Evolutionary conservation across 345 rosid genomes (phyloP), one percentile per base, ranked within the genome.

Genomic region (Chamaenerion angustifolium): DNA sequence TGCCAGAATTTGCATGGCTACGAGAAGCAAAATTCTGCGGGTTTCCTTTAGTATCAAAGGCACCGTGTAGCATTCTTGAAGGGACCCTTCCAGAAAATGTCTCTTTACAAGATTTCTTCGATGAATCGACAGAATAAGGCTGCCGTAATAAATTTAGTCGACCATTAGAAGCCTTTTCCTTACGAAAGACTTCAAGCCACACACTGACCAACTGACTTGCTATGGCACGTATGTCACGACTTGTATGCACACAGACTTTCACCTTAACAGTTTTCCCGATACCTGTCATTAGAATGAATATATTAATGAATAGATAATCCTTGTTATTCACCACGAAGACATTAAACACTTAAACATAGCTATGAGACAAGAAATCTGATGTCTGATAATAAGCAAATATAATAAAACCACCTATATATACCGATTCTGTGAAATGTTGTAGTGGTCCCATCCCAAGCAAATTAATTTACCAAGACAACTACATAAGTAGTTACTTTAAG

Each of bases 151-250:
- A 64, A 64, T 76, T 82, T 49, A 65, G 62, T 64, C 72, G 64
- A 43, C 74, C 71, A 52, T 62, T 72, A 42, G 80, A 75, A 71
- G 85, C 81, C 66, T 93, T 93, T 69, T 83, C 92, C 64, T 78
- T 88, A 46, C 99, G 95, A 72, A 88, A 93, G 56, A 93, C 78
- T 66, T 88, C 92, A 61, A 93, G 86, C 99, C 99, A 93, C 59
- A 93, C 87, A 52, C 59, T 83, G 64, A 85, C 97, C 66, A 93
- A 78, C 73, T 93, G 97, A 56, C 97, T 93, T 43, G 99, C 99
- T 71, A 93, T 83, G 55, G 97, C 99, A 59, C 99, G 89, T 61
- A 93, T 93, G 66, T 93, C 99, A 71, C 99, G 99, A 70, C 99
- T 93, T 1, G 99, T 88, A 68, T 93, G 99, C 51, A 85, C 76